Percentiles rank a stretch among this genome's conserved stretches.
Conservation (phyloP, 495 filamentous ascomycete genomes). For the Xylaria cubensis region DNA sequence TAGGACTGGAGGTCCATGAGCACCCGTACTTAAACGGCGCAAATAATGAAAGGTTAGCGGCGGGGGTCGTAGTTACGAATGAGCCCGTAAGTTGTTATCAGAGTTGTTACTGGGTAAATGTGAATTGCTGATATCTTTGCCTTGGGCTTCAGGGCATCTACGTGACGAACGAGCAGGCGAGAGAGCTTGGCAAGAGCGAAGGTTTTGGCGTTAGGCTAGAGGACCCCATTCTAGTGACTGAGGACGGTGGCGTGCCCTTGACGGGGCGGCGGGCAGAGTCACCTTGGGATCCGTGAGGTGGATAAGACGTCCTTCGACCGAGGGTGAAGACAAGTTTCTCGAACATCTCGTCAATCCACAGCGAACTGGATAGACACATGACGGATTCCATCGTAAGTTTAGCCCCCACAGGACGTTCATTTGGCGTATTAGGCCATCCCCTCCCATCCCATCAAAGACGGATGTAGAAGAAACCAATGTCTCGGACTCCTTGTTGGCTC, state of each 20-base stretch:
- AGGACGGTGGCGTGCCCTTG: slow-evolving; percentile 34
- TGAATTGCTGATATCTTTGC: not conserved
- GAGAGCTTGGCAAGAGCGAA: slow-evolving; percentile 24
- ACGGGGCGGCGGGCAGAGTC: slow-evolving; percentile 35
- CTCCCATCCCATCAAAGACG: no score
- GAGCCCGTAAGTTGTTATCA: slow-evolving; percentile 34
- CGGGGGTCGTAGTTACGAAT: slow-evolving; percentile 38
- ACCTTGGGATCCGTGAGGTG: slow-evolving; percentile 26
- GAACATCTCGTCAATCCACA: no score
- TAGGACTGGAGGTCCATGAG: slow-evolving; percentile 41
- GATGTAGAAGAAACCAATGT: no score
- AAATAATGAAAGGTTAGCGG: slow-evolving; percentile 35
- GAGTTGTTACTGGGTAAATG: not conserved
- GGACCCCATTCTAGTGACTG: slow-evolving; percentile 37
- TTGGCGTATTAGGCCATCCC: no score
- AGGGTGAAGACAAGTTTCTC: no score
- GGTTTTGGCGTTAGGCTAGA: slow-evolving; percentile 41
- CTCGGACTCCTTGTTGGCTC: no score
- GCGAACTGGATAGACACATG: no score
- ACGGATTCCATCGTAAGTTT: no score
- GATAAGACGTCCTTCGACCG: no score
- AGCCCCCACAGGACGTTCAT: no score
- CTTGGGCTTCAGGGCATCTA: slow-evolving; percentile 36
- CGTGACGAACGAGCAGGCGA: slow-evolving; percentile 37
- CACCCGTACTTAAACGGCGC: slow-evolving; percentile 43